A percentile compares a stretch with the other conserved stretches of the same genome.
phyloP scores from a whole-genome alignment of 2,329 filamentous ascomycete genomes.

The Monosporascus sp. region DNA sequence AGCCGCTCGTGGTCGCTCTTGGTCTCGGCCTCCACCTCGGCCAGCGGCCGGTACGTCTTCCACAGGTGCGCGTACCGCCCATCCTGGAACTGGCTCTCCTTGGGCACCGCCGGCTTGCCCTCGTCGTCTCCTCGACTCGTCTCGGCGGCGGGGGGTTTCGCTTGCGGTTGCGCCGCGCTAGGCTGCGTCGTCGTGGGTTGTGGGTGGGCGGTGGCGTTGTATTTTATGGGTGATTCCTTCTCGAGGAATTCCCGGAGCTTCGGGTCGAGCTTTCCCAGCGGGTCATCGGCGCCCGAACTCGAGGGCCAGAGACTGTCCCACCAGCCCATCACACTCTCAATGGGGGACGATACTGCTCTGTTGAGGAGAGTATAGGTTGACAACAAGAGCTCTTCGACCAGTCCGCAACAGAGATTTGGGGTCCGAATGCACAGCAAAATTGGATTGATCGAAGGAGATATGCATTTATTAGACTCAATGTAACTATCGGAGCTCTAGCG shows the following conservation, averaged over 20 bases:
- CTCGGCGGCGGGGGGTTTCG: conserved; percentile 1
- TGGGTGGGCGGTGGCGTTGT: conserved; percentile 31
- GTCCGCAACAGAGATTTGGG: neutral
- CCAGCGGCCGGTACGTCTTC: conserved; percentile 79
- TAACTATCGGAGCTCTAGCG: too few relatives aligned
- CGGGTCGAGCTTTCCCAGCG: conserved; percentile 72
- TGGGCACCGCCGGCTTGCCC: conserved; percentile 33
- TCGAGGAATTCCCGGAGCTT: conserved; percentile 79
- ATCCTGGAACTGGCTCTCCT: conserved; percentile 51
- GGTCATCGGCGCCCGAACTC: conserved; percentile 49
- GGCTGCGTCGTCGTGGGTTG: conserved; percentile 7
- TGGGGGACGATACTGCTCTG: neutral
- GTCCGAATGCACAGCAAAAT: too few relatives aligned
- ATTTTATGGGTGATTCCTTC: conserved; percentile 73
- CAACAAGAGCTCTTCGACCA: neutral
- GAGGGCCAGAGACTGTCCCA: conserved; percentile 49
- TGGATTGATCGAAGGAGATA: too few relatives aligned
- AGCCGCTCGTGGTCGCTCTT: conserved; percentile 77
- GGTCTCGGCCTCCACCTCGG: conserved; percentile 61
- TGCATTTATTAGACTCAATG: too few relatives aligned
- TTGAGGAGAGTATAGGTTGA: neutral
- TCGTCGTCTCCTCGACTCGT: conserved; percentile 2
- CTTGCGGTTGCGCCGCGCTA: neutral
- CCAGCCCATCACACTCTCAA: conserved; percentile 46
- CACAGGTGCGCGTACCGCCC: conserved; percentile 78